Conservation (phyloP, 2,329 filamentous ascomycete species). For the Pseudogymnoascus pannorum region DNA sequence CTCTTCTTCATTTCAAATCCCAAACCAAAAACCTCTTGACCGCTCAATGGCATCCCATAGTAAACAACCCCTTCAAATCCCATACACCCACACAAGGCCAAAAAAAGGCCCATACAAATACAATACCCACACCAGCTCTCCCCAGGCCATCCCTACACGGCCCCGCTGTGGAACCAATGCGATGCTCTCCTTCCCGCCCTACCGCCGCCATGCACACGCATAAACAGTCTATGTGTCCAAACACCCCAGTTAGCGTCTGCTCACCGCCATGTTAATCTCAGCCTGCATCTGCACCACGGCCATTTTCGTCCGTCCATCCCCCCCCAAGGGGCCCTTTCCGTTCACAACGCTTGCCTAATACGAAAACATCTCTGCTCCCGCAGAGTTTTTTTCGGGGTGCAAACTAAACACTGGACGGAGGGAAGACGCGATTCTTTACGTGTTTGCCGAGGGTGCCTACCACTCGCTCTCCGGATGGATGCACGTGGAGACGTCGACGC, state of each 20-base stretch:
- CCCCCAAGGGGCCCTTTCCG: no score
- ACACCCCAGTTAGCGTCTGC: not conserved
- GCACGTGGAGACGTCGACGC: not conserved
- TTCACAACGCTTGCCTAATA: no score
- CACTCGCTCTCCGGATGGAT: not conserved
- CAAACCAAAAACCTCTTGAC: no score
- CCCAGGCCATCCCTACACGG: not conserved
- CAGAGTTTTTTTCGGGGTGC: not conserved
- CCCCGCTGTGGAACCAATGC: slow-evolving; percentile 1
- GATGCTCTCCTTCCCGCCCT: not conserved
- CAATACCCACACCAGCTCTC: not conserved
- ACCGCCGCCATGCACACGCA: not conserved
- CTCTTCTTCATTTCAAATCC: no score
- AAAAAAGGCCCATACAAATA: not conserved
- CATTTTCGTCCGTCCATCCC: not conserved
- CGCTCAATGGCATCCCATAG: not conserved
- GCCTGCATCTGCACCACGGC: not conserved
- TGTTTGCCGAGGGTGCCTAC: not conserved
- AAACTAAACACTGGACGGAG: not conserved
- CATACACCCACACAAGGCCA: not conserved
- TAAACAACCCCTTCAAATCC: not conserved
- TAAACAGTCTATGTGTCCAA: not conserved
- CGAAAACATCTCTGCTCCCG: not conserved
- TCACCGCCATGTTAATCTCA: slow-evolving; percentile 6
- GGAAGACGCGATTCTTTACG: slow-evolving; percentile 10